A percentile compares a stretch with the other conserved stretches of the same genome.
Evolutionary conservation across 2,329 filamentous ascomycete genomes (phyloP).

Genomic region (Arachnopeziza araneosa): DNA sequence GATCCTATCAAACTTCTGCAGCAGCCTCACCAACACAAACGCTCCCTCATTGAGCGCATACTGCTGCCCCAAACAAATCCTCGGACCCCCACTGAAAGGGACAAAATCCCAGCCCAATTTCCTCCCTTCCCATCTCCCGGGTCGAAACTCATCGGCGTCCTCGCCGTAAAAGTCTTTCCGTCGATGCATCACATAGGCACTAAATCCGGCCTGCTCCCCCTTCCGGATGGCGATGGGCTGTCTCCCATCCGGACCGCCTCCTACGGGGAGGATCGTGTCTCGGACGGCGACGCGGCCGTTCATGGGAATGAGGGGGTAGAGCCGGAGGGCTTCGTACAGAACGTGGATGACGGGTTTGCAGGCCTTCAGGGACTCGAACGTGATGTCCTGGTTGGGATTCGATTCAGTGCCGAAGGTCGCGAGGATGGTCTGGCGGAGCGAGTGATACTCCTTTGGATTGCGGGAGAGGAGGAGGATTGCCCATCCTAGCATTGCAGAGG

Average conservation of each 20-base stretch:
- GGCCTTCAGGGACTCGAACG: slow-evolving; percentile 19
- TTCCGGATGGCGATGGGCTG: slow-evolving; percentile 26
- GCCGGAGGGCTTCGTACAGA: slow-evolving; percentile 25
- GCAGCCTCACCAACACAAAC: slow-evolving; percentile 27
- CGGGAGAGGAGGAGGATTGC: slow-evolving; percentile 36
- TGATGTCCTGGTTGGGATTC: slow-evolving; percentile 12
- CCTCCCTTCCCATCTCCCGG: slow-evolving; percentile 64
- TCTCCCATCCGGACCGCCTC: slow-evolving; percentile 29
- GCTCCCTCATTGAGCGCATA: slow-evolving; percentile 23
- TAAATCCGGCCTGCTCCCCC: slow-evolving; percentile 25
- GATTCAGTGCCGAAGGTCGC: slow-evolving; percentile 27
- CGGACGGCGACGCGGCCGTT: slow-evolving; percentile 25
- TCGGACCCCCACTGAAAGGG: slow-evolving; percentile 54
- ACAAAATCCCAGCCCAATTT: slow-evolving; percentile 69
- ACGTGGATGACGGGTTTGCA: slow-evolving; percentile 22
- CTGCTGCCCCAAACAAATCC: slow-evolving; percentile 36
- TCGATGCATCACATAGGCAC: slow-evolving; percentile 29
- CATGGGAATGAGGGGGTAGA: slow-evolving; percentile 29
- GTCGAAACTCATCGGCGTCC: slow-evolving; percentile 64
- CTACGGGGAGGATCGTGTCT: slow-evolving; percentile 29
- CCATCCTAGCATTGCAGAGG: slow-evolving; percentile 37
- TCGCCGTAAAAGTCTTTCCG: slow-evolving; percentile 62
- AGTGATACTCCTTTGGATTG: slow-evolving; percentile 36
- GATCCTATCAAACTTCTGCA: slow-evolving; percentile 25
- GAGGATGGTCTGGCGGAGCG: slow-evolving; percentile 38